phyloP scores from a whole-genome alignment of 768 basidiomycete species.

The Multifurca ochricompacta region DNA sequence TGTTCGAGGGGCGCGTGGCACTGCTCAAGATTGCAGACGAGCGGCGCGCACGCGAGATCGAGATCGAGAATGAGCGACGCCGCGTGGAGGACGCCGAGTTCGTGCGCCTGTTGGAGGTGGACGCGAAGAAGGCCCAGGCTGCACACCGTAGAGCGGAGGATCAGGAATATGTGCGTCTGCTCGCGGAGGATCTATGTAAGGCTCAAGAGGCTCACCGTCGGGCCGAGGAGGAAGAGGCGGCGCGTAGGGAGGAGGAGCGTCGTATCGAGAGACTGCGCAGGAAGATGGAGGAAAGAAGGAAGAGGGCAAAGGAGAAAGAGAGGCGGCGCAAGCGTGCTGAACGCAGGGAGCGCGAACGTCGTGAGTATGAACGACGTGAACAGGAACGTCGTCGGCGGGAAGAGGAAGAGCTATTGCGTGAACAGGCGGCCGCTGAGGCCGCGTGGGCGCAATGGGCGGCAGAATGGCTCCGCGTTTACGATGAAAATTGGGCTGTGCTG shows the following conservation, averaged over 20 bases:
- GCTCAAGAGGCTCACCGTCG: slow-evolving; percentile 1
- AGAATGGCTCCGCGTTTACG: slow-evolving; percentile 11
- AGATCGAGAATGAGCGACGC: background rate
- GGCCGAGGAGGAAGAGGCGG: slow-evolving; percentile 2
- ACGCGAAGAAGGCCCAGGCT: background rate
- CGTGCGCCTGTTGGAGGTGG: background rate
- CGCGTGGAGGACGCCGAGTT: background rate
- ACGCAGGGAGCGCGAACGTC: background rate
- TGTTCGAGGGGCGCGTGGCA: background rate
- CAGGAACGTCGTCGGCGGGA: background rate
- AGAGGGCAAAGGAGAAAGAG: background rate
- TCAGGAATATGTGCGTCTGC: background rate
- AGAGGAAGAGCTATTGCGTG: background rate
- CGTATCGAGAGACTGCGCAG: too few species aligned
- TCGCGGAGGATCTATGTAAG: background rate
- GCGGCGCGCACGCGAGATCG: background rate
- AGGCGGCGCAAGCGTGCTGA: background rate
- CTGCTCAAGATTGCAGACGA: background rate
- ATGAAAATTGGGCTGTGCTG: slow-evolving; percentile 16
- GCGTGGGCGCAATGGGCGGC: background rate
- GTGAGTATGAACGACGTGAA: background rate
- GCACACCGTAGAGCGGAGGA: background rate
- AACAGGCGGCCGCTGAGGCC: background rate
- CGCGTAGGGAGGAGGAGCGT: background rate
- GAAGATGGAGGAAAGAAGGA: background rate